Conservation (phyloP, 2,329 filamentous ascomycete species). For the Verticillium longisporum region DNA sequence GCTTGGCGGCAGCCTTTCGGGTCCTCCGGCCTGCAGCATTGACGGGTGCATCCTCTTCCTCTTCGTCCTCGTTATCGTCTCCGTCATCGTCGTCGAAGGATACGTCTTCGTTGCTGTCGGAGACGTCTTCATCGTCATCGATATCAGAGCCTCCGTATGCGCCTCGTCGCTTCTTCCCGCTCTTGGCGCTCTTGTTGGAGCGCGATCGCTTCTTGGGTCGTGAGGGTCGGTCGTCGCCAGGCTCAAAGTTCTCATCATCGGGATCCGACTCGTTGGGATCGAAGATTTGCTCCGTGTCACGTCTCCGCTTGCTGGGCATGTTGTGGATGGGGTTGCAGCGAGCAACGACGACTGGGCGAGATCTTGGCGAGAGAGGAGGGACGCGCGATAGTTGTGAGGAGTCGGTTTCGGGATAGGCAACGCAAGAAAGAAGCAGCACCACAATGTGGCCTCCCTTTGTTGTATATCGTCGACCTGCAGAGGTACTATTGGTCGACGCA, state of each 20-base stretch:
- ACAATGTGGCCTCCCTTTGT: background rate
- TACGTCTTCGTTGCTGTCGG: slow-evolving; percentile 44
- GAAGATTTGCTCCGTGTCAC: slow-evolving; percentile 46
- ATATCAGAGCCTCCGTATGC: slow-evolving; percentile 56
- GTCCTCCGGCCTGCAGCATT: slow-evolving; percentile 41
- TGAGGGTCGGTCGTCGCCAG: slow-evolving; percentile 36
- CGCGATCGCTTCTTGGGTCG: slow-evolving; percentile 29
- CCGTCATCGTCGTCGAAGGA: slow-evolving; percentile 37
- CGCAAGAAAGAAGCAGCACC: background rate
- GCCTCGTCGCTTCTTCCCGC: slow-evolving; percentile 27
- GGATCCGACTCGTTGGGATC: slow-evolving; percentile 62
- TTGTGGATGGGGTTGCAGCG: slow-evolving; percentile 7
- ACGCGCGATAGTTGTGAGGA: background rate
- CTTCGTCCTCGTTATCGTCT: slow-evolving; percentile 33
- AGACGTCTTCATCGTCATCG: slow-evolving; percentile 50
- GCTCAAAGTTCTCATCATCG: slow-evolving; percentile 60
- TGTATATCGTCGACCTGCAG: background rate
- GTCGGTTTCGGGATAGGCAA: background rate
- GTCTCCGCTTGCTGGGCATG: slow-evolving; percentile 51
- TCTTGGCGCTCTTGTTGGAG: slow-evolving; percentile 23
- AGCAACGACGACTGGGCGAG: background rate
- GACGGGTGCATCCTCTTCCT: slow-evolving; percentile 31
- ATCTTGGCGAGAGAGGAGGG: background rate
- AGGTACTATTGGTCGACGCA: background rate
- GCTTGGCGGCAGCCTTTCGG: slow-evolving; percentile 38